Conservation (phyloP, 306 rosid genomes). For the Datisca glomerata region DNA sequence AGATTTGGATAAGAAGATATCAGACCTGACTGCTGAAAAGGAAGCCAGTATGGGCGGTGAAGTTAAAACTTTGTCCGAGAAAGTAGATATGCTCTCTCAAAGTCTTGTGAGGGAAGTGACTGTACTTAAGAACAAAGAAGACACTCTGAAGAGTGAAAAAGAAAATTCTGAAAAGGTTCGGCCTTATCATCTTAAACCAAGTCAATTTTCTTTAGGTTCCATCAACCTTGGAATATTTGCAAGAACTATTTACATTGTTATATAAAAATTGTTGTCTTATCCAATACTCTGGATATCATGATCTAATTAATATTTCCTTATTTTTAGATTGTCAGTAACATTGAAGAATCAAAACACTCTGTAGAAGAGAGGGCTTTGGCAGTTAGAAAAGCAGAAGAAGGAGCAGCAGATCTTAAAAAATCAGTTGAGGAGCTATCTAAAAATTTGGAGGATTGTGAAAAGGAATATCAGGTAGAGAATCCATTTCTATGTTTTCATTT, state of each 20-base stretch:
- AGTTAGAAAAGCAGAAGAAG: constrained; percentile 78
- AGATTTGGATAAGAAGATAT: constrained; percentile 65
- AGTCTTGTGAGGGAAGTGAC: constrained; percentile 74
- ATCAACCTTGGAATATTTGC: background rate
- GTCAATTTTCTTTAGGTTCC: constrained; percentile 2
- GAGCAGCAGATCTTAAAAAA: constrained; percentile 73
- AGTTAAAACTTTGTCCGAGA: constrained; percentile 63
- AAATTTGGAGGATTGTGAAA: constrained; percentile 63
- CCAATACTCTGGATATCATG: no score
- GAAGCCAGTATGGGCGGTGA: constrained; percentile 92
- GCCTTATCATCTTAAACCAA: constrained; percentile 1
- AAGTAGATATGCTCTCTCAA: constrained; percentile 60
- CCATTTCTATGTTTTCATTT: constrained; percentile 4
- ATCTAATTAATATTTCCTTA: background rate
- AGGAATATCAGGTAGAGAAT: constrained; percentile 69
- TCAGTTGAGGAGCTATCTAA: constrained; percentile 55
- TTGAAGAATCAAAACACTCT: constrained; percentile 77
- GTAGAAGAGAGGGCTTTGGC: constrained; percentile 56
- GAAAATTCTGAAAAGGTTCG: constrained; percentile 60
- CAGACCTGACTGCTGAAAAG: constrained; percentile 61
- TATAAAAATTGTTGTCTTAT: constrained; percentile 2
- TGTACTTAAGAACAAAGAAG: constrained; percentile 58
- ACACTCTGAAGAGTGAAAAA: constrained; percentile 62
- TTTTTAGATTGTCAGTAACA: constrained; percentile 47
- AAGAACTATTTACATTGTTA: constrained; percentile 8